These are phyloP conservation scores for Linnemannia elongata DNA, from an alignment of 192 early-diverging fungal genomes.

Conservation along the genomic window DNA sequence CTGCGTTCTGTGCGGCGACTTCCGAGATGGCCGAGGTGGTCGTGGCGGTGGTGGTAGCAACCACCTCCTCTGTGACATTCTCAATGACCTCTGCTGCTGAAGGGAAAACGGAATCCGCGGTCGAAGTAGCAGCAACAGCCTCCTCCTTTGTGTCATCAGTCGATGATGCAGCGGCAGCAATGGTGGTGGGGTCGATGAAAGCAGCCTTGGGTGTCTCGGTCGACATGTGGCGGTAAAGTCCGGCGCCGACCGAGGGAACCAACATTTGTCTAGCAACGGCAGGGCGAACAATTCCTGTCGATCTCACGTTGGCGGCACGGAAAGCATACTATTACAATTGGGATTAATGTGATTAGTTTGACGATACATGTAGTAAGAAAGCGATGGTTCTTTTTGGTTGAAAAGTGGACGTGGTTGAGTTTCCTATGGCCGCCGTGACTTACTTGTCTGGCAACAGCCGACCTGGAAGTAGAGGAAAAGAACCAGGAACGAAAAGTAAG, in stretches of 20 bases:
- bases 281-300: constrained; percentile 16
- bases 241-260: constrained; percentile 36
- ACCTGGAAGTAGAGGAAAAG: constrained; percentile 3
- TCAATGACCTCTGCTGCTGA: constrained; percentile 48
- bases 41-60: constrained; percentile 33
- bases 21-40: constrained; percentile 31
- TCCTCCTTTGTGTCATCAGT: constrained; percentile 9
- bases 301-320: constrained; percentile 22
- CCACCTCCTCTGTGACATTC: constrained; percentile 31
- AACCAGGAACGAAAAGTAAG: constrained; percentile 17
- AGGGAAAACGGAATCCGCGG: constrained; percentile 26
- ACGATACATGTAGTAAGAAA: not conserved
- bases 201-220: constrained; percentile 40
- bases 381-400: not conserved
- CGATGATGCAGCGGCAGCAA: constrained; percentile 8
- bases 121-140: not conserved
- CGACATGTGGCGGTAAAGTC: constrained; percentile 50
- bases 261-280: constrained; percentile 21
- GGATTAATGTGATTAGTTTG: not conserved
- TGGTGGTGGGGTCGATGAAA: constrained; percentile 36
- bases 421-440: not conserved
- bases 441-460: constrained; percentile 46
- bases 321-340: constrained; percentile 27
- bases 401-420: not conserved
- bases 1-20: constrained; percentile 53